Evolutionary conservation across 306 rosid genomes (phyloP).

Genomic region (Albizia julibrissin): DNA sequence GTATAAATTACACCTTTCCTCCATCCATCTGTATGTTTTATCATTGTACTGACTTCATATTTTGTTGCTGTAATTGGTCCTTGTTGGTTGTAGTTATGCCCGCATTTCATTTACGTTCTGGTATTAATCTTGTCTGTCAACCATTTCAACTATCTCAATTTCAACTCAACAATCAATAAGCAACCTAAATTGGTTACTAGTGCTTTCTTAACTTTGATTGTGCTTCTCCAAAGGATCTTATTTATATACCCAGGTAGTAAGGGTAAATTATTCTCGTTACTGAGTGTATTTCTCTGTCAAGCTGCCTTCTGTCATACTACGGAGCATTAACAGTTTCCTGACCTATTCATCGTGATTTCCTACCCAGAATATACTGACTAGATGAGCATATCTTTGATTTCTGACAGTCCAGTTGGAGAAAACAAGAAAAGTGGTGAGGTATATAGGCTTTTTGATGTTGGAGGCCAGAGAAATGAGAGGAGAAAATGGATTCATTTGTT

Average conservation of each 20-base stretch:
- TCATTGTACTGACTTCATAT: background rate
- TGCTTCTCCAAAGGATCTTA: background rate
- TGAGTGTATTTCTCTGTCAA: constrained; percentile 10
- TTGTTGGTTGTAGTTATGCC: constrained; percentile 1
- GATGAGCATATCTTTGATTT: constrained; percentile 34
- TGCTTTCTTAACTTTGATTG: background rate
- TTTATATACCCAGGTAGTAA: background rate
- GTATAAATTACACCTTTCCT: background rate
- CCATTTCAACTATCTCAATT: background rate
- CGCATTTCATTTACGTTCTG: background rate
- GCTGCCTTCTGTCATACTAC: constrained; percentile 12
- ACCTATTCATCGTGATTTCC: constrained; percentile 1
- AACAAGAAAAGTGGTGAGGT: constrained; percentile 97
- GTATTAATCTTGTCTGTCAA: background rate
- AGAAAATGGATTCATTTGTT: constrained; percentile 99
- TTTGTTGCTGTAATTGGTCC: constrained; percentile 12
- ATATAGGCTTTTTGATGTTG: constrained; percentile 94
- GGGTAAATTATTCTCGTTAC: background rate
- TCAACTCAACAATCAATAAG: background rate
- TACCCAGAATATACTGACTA: constrained; percentile 2
- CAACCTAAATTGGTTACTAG: background rate
- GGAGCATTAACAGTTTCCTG: background rate
- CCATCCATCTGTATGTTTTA: background rate
- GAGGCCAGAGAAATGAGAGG: constrained; percentile 99
- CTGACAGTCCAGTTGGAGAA: constrained; percentile 97